A percentile compares a stretch with the other conserved stretches of the same genome.
phyloP scores from a whole-genome alignment of 768 basidiomycete species.

The Candolleomyces eurysporus region DNA sequence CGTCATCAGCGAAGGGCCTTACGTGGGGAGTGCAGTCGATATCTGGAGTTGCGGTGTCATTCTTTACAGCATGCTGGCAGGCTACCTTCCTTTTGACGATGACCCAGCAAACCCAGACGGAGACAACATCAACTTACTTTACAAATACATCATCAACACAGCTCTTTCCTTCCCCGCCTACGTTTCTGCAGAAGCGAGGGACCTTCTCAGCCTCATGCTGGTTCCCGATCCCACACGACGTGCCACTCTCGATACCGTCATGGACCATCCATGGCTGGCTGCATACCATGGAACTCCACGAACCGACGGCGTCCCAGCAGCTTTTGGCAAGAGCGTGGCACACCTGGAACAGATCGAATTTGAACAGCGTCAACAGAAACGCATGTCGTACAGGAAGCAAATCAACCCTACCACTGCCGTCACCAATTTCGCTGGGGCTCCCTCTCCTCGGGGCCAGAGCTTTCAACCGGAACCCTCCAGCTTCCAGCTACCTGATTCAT shows the following conservation, averaged over 20 bases:
- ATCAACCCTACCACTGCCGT: constrained; percentile 56
- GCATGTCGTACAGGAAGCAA: constrained; percentile 76
- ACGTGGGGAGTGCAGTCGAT: constrained; percentile 96
- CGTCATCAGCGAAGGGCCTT: constrained; percentile 95
- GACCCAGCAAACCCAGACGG: constrained; percentile 98
- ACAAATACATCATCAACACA: constrained; percentile 98
- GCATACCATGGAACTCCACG: constrained; percentile 48
- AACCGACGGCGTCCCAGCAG: constrained; percentile 29
- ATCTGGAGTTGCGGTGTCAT: constrained; percentile 98
- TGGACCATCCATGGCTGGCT: constrained; percentile 85
- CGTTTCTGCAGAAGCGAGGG: constrained; percentile 78
- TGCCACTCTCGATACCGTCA: constrained; percentile 73
- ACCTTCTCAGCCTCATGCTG: constrained; percentile 88
- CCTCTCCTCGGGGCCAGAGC: constrained; percentile 47
- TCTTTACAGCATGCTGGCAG: constrained; percentile 94
- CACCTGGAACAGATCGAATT: constrained; percentile 80
- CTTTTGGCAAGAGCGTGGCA: constrained; percentile 69
- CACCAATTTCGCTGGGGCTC: constrained; percentile 21
- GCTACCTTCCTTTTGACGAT: constrained; percentile 98
- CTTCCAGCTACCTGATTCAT: constrained; percentile 49
- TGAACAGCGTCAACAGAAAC: constrained; percentile 83
- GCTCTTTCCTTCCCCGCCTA: constrained; percentile 95
- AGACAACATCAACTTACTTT: constrained; percentile 97
- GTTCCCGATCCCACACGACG: constrained; percentile 89
- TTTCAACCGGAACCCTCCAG: constrained; percentile 46